A percentile compares a stretch with the other conserved stretches of the same genome.
Conservation (phyloP, 208 protist genomes). For the Phytomonas serpens region DNA sequence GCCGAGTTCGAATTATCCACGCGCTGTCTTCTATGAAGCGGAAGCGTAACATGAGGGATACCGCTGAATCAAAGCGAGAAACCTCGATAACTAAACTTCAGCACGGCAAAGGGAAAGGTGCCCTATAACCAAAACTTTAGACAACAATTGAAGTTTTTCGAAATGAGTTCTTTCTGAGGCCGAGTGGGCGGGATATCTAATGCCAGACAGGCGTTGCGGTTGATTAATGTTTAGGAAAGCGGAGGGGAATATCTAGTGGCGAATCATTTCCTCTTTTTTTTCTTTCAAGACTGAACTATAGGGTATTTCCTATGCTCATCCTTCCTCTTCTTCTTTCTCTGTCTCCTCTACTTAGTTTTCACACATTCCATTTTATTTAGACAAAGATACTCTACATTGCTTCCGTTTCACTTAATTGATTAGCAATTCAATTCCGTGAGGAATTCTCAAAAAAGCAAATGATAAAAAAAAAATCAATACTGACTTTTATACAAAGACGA, state of each 20-base stretch:
- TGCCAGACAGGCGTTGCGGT: not conserved
- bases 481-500: not conserved
- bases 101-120: not conserved
- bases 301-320: not conserved
- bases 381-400: not conserved
- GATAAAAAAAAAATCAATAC: not conserved
- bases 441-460: not conserved
- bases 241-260: not conserved
- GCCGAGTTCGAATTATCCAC: not conserved
- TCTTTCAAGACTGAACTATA: not conserved
- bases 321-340: not conserved
- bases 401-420: too few relatives aligned
- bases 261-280: not conserved
- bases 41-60: not conserved
- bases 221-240: not conserved
- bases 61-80: not conserved
- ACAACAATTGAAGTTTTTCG: not conserved
- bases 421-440: too few relatives aligned
- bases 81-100: not conserved
- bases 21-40: conserved; percentile 1
- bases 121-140: not conserved
- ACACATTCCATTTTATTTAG: not conserved
- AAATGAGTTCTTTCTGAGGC: not conserved
- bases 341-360: not conserved
- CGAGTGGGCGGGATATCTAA: not conserved